Percentiles rank a stretch among this genome's conserved stretches.
Conservation (phyloP, 2,329 filamentous ascomycete species). For the Aureobasidium mangrovei region DNA sequence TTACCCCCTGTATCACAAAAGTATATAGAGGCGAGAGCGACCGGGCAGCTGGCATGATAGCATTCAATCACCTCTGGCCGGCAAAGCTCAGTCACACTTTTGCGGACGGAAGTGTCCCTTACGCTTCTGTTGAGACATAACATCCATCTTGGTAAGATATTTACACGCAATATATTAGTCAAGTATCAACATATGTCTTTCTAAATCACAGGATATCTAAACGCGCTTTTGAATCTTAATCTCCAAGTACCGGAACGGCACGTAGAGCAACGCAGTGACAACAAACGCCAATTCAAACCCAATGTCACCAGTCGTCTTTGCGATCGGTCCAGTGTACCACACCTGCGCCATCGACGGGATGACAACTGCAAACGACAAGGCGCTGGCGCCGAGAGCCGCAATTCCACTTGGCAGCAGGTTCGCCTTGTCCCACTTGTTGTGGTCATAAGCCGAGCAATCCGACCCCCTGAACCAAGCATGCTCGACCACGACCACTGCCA, state of each 20-base stretch:
- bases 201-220: neutral
- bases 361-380: slow-evolving; percentile 20
- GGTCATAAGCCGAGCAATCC: slow-evolving; percentile 30
- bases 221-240: slow-evolving; percentile 20
- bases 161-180: too few species aligned
- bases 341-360: slow-evolving; percentile 23
- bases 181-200: too few species aligned
- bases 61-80: neutral
- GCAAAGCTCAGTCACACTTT: too few species aligned
- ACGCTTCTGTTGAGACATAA: too few species aligned
- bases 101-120: too few species aligned
- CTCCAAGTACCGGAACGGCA: slow-evolving; percentile 36
- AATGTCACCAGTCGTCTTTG: slow-evolving; percentile 49
- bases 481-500: slow-evolving; percentile 35
- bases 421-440: slow-evolving; percentile 32
- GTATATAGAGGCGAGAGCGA: neutral
- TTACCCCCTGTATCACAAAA: too few species aligned
- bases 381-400: slow-evolving; percentile 27
- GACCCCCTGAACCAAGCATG: slow-evolving; percentile 33
- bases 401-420: slow-evolving; percentile 32
- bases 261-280: slow-evolving; percentile 36
- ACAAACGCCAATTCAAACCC: slow-evolving; percentile 57
- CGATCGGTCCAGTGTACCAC: slow-evolving; percentile 24
- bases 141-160: too few species aligned
- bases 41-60: neutral